Evolutionary conservation across 768 basidiomycete species (phyloP).

Genomic region (Leccinum subgranulosum): DNA sequence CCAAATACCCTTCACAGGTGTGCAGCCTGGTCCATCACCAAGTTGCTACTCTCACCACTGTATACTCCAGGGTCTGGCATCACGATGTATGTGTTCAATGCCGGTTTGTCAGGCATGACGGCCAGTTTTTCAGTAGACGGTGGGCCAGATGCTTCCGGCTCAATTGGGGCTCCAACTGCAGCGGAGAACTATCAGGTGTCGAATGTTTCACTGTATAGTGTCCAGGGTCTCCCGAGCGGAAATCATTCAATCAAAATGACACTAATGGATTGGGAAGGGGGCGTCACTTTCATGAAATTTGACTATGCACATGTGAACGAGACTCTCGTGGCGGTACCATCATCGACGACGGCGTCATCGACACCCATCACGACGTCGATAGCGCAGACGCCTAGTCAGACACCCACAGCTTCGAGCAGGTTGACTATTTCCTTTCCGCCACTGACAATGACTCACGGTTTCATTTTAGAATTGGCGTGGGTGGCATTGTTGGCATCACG

Average conservation of each 20-base stretch:
- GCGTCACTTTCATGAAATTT: conserved; percentile 22
- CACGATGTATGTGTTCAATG: conserved; percentile 25
- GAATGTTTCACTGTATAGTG: conserved; percentile 16
- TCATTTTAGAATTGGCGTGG: too few relatives aligned
- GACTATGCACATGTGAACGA: conserved; percentile 27
- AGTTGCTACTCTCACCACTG: background rate
- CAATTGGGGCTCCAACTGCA: conserved; percentile 3
- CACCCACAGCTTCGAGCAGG: too few relatives aligned
- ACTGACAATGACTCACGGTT: too few relatives aligned
- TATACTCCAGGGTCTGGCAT: conserved; percentile 22
- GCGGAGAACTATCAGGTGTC: conserved; percentile 18
- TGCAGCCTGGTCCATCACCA: background rate
- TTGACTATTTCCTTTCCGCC: too few relatives aligned
- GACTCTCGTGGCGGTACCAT: conserved; percentile 10
- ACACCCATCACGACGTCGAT: background rate
- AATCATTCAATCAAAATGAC: conserved; percentile 24
- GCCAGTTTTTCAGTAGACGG: conserved; percentile 22
- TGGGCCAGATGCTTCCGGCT: conserved; percentile 1
- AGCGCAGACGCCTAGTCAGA: background rate
- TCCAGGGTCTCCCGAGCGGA: conserved; percentile 14
- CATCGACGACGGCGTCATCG: background rate
- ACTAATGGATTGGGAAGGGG: conserved; percentile 19
- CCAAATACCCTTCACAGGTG: conserved; percentile 23
- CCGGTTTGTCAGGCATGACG: conserved; percentile 17
- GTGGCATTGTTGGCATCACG: too few relatives aligned